These are phyloP conservation scores for Tolypocladium album DNA, from an alignment of 2,329 filamentous ascomycete genomes.

Conservation along the genomic window DNA sequence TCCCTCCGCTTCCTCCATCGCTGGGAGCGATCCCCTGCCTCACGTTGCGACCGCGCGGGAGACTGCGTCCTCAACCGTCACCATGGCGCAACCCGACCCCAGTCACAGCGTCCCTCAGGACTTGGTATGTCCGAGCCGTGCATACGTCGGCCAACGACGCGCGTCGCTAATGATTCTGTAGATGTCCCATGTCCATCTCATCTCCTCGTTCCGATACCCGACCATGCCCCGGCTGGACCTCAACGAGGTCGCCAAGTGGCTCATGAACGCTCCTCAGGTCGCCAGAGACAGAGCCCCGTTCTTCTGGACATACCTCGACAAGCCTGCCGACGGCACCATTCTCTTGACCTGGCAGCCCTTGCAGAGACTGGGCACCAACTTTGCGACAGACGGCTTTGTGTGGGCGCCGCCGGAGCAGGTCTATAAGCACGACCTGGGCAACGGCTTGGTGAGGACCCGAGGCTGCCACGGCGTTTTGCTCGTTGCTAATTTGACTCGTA, in stretches of 20 bases:
- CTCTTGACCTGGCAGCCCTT: slow-evolving; percentile 84
- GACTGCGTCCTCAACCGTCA: slow-evolving; percentile 6
- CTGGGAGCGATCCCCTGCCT: neutral
- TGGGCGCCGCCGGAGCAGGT: slow-evolving; percentile 77
- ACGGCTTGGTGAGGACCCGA: slow-evolving; percentile 37
- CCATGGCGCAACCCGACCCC: slow-evolving; percentile 30
- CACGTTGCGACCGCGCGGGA: neutral
- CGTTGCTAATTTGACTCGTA: slow-evolving; percentile 21
- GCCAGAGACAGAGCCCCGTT: slow-evolving; percentile 77
- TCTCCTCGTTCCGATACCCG: slow-evolving; percentile 77
- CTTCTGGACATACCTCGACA: slow-evolving; percentile 85
- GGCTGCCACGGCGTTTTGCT: slow-evolving; percentile 1
- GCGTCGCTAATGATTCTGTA: slow-evolving; percentile 23
- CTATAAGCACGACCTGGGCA: slow-evolving; percentile 61
- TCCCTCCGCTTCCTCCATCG: neutral
- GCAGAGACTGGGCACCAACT: slow-evolving; percentile 57
- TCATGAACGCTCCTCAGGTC: slow-evolving; percentile 74
- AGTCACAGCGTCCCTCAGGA: slow-evolving; percentile 31
- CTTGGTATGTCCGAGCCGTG: slow-evolving; percentile 20
- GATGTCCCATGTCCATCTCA: slow-evolving; percentile 82
- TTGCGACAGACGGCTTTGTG: slow-evolving; percentile 84
- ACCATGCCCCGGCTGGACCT: slow-evolving; percentile 59
- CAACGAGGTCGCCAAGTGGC: slow-evolving; percentile 71
- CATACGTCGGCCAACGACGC: neutral
- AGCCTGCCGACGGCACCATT: slow-evolving; percentile 70